These are phyloP conservation scores for Coprinopsis cinerea DNA, from an alignment of 768 basidiomycete genomes.

Conservation along the genomic window DNA sequence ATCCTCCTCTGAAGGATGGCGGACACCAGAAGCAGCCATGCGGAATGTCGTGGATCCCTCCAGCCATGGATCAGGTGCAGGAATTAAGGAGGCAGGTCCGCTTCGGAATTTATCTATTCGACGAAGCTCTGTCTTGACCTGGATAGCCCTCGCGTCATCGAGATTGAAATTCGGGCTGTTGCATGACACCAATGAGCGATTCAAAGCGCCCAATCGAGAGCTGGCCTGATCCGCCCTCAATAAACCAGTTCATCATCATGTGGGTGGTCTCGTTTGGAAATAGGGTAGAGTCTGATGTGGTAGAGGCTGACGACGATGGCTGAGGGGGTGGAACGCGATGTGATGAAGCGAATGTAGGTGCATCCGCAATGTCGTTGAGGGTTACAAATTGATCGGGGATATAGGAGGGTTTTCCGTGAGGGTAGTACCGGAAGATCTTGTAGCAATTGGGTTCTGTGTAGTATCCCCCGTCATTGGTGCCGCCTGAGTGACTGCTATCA, in stretches of 20 bases:
- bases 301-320: neutral
- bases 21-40: slow-evolving; percentile 18
- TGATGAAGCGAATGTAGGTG: neutral
- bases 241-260: neutral
- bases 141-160: neutral
- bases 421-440: neutral
- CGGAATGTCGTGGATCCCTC: slow-evolving; percentile 17
- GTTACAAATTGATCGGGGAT: neutral
- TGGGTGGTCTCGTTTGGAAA: neutral
- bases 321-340: neutral
- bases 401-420: neutral
- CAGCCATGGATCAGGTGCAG: slow-evolving; percentile 12
- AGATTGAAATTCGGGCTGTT: neutral
- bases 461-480: too few relatives aligned
- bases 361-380: neutral
- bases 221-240: neutral
- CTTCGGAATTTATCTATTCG: neutral
- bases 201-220: neutral
- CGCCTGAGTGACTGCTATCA: too few relatives aligned
- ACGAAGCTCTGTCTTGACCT: neutral
- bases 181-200: neutral
- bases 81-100: neutral
- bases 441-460: neutral
- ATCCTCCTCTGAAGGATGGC: slow-evolving; percentile 12
- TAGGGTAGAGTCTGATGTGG: neutral